Evolutionary conservation across 495 filamentous ascomycete genomes (phyloP), one percentile per base, ranked within the genome.

Genomic region (Penicillium salamii): DNA sequence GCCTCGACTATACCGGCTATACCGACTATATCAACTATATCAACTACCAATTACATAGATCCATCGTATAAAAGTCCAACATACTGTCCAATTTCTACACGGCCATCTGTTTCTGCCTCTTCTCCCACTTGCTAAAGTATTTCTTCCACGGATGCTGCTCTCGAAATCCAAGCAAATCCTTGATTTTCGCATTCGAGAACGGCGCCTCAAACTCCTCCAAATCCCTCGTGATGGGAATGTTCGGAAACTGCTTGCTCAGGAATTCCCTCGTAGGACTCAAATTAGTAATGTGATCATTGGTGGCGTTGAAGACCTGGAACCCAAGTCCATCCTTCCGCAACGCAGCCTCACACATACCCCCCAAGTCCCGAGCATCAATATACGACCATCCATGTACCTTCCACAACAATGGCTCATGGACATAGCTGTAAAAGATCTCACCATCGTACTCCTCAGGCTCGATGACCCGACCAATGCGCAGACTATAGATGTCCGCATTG

Each of bases 311-410:
- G 0, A 82, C 61, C 52, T 82, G 77, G 42, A 78, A 82, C 1
- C 78, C 80, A 24, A 82, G 50, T 14, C 74, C 78, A 49, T 58
- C 60, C n/a, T 40, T 56, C 52, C 24, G 23, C 33, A 63, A 18
- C 7, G 28, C 53, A 0, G 57, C 54, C 42, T 55, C 49, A 21
- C 54, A 62, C 51, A 65, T 64, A 54, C 79, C 71, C 1, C 76
- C 81, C 17, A 84, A 52, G 57, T 83, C 80, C 7, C 79, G 65
- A 0, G 78, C 77, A 66, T 83, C 81, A 37, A 80, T 73, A 54
- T 85, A 83, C 14, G 65, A 69, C 80, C 80, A 83, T 0, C 75
- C 81, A 58, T 82, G 79, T 12, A 78, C 62, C 57, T 80, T 80
- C 59, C 80, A 63, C 28, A 58, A 65, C 45, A 53, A 58, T 0